Conservation (phyloP, 805 yeast genomes). For the Myxozyma udenii region DNA sequence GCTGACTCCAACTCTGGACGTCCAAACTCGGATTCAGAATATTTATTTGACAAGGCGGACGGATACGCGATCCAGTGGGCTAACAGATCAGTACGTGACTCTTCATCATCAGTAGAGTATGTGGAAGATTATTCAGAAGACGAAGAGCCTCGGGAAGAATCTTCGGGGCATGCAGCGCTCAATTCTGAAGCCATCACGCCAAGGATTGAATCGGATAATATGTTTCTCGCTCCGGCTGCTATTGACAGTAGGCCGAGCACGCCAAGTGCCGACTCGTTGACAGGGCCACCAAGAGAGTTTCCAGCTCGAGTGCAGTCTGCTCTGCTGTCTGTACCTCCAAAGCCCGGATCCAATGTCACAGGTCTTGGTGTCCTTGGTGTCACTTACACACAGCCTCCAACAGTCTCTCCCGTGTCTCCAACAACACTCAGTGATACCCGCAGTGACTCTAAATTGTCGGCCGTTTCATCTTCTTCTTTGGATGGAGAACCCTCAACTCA, state of each 20-base stretch:
- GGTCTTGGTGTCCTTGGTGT: background rate
- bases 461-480: background rate
- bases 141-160: too few relatives aligned
- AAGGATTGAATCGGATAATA: too few relatives aligned
- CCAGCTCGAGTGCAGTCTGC: too few relatives aligned
- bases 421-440: background rate
- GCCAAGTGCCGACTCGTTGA: too few relatives aligned
- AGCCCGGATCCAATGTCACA: background rate
- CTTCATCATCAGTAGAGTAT: slow-evolving; percentile 22
- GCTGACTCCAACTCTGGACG: slow-evolving; percentile 2
- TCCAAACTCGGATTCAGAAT: slow-evolving; percentile 9
- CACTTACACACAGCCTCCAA: background rate
- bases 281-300: too few relatives aligned
- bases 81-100: slow-evolving; percentile 5
- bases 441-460: too few relatives aligned
- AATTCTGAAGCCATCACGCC: too few relatives aligned
- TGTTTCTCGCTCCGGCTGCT: too few relatives aligned
- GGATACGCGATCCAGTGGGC: slow-evolving; percentile 19
- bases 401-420: background rate
- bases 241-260: too few relatives aligned
- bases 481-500: too few relatives aligned
- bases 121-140: slow-evolving; percentile 14
- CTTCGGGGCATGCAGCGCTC: too few relatives aligned
- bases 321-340: background rate
- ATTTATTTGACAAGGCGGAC: slow-evolving; percentile 11